Evolutionary conservation across 208 protist species (phyloP).

Genomic region (Cochliopodium minus): DNA sequence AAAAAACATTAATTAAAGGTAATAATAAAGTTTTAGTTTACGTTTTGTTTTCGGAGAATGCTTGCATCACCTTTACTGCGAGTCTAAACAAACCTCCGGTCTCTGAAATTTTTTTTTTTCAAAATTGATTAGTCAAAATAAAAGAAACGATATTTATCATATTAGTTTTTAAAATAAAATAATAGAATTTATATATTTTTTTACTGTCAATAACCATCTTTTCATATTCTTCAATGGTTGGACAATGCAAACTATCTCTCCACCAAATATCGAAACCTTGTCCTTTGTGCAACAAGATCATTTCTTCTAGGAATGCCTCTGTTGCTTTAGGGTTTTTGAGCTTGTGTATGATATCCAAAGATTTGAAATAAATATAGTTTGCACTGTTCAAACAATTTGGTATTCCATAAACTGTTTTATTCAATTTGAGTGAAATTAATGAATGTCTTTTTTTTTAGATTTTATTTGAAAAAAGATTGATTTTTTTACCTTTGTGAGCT

Average conservation of each 20-base stretch:
- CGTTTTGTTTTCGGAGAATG: conserved; percentile 26
- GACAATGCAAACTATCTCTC: conserved; percentile 39
- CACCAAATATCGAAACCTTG: conserved; percentile 55
- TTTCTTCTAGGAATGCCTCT: conserved; percentile 25
- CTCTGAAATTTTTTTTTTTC: no score
- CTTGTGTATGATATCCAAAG: conserved; percentile 18
- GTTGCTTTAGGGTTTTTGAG: neutral
- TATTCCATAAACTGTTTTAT: conserved; percentile 44
- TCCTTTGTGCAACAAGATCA: conserved; percentile 40
- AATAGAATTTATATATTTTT: conserved; percentile 10
- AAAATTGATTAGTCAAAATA: neutral
- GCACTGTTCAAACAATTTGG: conserved; percentile 48
- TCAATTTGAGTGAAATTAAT: no score
- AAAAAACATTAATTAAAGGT: neutral
- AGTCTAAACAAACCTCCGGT: conserved; percentile 54
- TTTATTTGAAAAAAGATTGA: no score
- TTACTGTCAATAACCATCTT: conserved; percentile 51
- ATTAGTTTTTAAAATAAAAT: neutral
- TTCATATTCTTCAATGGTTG: conserved; percentile 40
- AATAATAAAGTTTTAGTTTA: no score
- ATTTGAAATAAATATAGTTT: conserved; percentile 57
- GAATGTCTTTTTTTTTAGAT: no score
- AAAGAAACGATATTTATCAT: neutral
- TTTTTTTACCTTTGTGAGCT: no score
- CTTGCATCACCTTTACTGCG: conserved; percentile 36